Evolutionary conservation across 257 asterid genomes (phyloP).

Genomic region (Cruciata laevipes): DNA sequence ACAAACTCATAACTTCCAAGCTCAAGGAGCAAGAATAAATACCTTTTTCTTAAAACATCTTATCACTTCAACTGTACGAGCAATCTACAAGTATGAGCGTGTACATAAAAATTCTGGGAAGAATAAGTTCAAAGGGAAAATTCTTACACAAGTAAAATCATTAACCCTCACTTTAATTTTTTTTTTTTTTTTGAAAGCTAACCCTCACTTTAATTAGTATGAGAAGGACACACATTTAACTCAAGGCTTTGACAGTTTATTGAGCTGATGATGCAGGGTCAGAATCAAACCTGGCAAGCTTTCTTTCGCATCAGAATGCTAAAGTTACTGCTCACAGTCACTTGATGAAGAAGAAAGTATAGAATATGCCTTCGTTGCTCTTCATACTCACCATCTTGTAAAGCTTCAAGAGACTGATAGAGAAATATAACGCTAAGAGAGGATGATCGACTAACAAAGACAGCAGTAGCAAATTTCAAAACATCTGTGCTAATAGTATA

Average conservation of each 20-base stretch:
- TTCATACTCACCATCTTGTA: constrained; percentile 98
- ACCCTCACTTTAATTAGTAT: neutral
- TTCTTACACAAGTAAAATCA: no score
- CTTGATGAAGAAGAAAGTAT: constrained; percentile 95
- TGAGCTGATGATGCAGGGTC: constrained; percentile 16
- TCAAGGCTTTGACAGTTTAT: neutral
- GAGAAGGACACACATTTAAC: neutral
- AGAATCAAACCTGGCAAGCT: constrained; percentile 79
- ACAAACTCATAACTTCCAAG: no score
- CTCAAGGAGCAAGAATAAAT: no score
- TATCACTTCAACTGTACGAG: no score
- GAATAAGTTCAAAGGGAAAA: no score
- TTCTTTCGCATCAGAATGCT: constrained; percentile 83
- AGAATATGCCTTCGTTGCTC: constrained; percentile 86
- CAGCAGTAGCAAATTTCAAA: constrained; percentile 9
- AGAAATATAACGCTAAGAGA: neutral
- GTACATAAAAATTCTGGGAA: no score
- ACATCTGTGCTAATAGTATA: neutral
- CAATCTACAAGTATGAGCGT: no score
- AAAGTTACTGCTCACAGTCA: constrained; percentile 87
- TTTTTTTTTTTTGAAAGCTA: no score
- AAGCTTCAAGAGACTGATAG: constrained; percentile 90
- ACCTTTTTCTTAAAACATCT: no score
- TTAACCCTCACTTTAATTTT: no score
- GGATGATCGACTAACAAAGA: constrained; percentile 11